Percentiles rank a stretch among this genome's conserved stretches.
Evolutionary conservation across 176 grass and related monocot species (phyloP).

Genomic region (Paspalum notatum): DNA sequence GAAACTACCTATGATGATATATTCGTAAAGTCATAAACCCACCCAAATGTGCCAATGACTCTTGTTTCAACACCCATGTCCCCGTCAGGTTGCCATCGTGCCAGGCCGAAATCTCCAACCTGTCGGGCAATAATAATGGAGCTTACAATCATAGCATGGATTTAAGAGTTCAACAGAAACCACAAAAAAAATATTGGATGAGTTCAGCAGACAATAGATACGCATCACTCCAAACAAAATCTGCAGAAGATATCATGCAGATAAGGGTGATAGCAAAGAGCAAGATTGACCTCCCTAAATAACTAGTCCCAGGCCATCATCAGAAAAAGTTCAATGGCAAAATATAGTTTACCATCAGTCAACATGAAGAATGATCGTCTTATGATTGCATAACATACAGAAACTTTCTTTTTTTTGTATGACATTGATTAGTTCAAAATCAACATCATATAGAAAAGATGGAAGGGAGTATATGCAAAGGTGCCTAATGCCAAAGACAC

Average conservation of each 20-base stretch:
- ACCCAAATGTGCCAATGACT: slow-evolving; percentile 99
- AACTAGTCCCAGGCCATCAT: not conserved
- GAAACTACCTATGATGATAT: not conserved
- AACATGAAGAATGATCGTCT: not conserved
- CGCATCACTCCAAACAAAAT: not conserved
- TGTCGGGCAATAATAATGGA: slow-evolving; percentile 42
- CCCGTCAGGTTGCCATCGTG: slow-evolving; percentile 97
- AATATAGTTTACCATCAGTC: slow-evolving; percentile 13
- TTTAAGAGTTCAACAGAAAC: slow-evolving; percentile 6
- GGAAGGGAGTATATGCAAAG: not conserved
- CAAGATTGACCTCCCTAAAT: not conserved
- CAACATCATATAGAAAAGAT: too few relatives aligned
- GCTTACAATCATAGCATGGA: slow-evolving; percentile 14
- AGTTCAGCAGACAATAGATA: slow-evolving; percentile 2
- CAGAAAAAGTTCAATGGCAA: slow-evolving; percentile 22
- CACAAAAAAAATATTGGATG: slow-evolving; percentile 21
- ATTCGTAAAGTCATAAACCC: not conserved
- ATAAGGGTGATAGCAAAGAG: not conserved
- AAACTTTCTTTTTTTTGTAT: not conserved
- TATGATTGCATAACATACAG: slow-evolving; percentile 29
- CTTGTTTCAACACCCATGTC: slow-evolving; percentile 92
- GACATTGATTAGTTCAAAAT: too few relatives aligned
- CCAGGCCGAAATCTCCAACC: slow-evolving; percentile 97
- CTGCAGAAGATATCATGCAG: not conserved
- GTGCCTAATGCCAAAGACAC: not conserved